These are phyloP conservation scores for Fusarium udum DNA, from an alignment of 2,329 filamentous ascomycete genomes.

Conservation along the genomic window DNA sequence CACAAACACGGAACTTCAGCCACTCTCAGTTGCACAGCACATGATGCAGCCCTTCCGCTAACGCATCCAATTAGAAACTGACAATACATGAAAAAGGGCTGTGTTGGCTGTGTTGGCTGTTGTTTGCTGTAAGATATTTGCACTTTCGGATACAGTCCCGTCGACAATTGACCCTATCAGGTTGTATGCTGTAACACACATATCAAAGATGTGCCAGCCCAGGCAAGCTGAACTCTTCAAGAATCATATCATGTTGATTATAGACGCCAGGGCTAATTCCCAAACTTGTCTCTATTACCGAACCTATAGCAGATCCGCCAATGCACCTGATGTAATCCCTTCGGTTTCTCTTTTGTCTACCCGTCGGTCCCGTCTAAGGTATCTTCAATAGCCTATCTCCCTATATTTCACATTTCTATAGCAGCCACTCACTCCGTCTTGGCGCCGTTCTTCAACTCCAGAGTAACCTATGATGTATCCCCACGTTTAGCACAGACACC, in stretches of 20 bases:
- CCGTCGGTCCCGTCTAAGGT: not conserved
- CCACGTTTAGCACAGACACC: not conserved
- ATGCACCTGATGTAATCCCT: not conserved
- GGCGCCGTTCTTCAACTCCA: constrained; percentile 40
- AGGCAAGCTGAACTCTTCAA: not conserved
- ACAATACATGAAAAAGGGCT: not conserved
- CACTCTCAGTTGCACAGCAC: constrained; percentile 1
- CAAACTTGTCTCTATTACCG: constrained; percentile 1
- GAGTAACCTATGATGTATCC: constrained; percentile 36
- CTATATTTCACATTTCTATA: not conserved
- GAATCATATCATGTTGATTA: not conserved
- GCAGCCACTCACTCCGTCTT: constrained; percentile 16
- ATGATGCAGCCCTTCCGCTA: constrained; percentile 6
- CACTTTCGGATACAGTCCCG: not conserved
- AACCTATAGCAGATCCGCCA: not conserved
- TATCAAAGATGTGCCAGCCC: not conserved
- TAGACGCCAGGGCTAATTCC: not conserved
- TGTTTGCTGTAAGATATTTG: not conserved
- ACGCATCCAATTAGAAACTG: not conserved
- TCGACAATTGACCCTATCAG: not conserved
- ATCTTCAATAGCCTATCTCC: constrained; percentile 7
- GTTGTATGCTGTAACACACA: not conserved
- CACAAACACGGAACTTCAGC: constrained; percentile 1
- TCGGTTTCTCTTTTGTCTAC: constrained; percentile 15
- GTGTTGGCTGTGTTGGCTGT: not conserved